Base-by-base conservation (phyloP, 805 yeast genomes). In the Ogataea paradorogensis region DNA sequence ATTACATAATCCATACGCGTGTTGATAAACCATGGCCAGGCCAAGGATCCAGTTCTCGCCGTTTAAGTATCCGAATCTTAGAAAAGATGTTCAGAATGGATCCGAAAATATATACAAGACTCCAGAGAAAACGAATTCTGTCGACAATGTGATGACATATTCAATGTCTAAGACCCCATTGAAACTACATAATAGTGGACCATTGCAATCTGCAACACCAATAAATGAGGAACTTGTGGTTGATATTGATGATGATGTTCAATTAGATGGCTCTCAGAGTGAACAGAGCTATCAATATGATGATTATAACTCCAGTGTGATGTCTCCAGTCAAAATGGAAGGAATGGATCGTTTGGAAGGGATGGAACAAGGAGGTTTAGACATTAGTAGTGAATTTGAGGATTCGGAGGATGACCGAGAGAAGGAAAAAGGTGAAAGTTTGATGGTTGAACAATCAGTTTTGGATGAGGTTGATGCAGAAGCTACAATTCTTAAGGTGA, bases 401-500 rank as follows among this genome's bases (percentile, higher is more conserved):
- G 56, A 52, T 37, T 43, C 53, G 3, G 55, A 46, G 21, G 51
- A 48, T 26, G 46, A 43, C 7, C 22, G 27, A 25, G 35, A 25
- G 9, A 35, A 32, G 16, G 43, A 26, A 8, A 36, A 30, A 6
- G 47, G 45, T 10, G 41, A 40, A 9, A 26, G 47, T 5, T 15
- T 31, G 28, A 34, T 42, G 27, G 39, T 43, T 1, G 44, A 38
- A 25, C 32, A 27, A 24, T 33, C 39, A 14, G 34, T 34, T 13
- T 18, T 32, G 9, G 35, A 47, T 9, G 50, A 51, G 30, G 42
- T 38, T 23, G 42, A 38, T 21, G 43, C 52, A 3, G 51, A 45
- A 26, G 54, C 53, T 5, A 55, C 62, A 9, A 55, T 58, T n/a
- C 25, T 47, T 16, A 52, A 44, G 35, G 56, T 58, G 20, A 42